Evolutionary conservation across 2,329 filamentous ascomycete species (phyloP).

Genomic region (Coniochaeta ligniaria): DNA sequence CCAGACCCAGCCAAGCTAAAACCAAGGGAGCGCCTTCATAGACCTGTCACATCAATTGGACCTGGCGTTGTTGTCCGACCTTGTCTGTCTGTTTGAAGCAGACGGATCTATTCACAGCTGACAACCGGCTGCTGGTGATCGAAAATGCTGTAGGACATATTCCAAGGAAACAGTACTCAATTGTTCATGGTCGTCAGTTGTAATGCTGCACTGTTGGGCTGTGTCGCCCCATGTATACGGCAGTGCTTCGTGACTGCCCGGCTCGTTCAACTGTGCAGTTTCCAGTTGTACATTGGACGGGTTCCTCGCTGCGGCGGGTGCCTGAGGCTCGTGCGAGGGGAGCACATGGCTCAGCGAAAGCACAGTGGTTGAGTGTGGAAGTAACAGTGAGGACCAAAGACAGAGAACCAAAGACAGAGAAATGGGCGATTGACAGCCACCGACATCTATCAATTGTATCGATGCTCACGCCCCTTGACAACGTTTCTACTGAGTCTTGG

Average conservation of each 20-base stretch:
- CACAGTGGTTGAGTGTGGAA: not conserved
- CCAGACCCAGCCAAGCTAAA: not conserved
- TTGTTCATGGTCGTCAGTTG: not conserved
- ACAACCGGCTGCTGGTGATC: not conserved
- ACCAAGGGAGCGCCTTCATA: not conserved
- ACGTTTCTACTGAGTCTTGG: too few species aligned
- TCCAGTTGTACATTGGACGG: not conserved
- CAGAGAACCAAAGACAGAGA: too few species aligned
- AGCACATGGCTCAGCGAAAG: not conserved
- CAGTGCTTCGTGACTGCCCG: not conserved
- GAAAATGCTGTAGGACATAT: not conserved
- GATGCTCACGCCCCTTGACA: too few species aligned
- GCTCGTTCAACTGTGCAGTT: not conserved
- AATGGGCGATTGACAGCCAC: too few species aligned
- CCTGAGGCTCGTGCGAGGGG: not conserved
- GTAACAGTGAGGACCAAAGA: not conserved
- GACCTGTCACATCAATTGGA: constrained; percentile 5
- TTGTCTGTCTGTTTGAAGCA: constrained; percentile 5
- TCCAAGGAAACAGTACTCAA: not conserved
- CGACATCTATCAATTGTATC: too few species aligned
- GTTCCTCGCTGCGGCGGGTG: not conserved
- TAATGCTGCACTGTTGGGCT: not conserved
- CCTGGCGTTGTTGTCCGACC: not conserved
- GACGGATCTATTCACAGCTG: constrained; percentile 1
- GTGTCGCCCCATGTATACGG: not conserved